These are phyloP conservation scores for Botryotinia narcissicola DNA, from an alignment of 2,329 filamentous ascomycete species.

Conservation along the genomic window DNA sequence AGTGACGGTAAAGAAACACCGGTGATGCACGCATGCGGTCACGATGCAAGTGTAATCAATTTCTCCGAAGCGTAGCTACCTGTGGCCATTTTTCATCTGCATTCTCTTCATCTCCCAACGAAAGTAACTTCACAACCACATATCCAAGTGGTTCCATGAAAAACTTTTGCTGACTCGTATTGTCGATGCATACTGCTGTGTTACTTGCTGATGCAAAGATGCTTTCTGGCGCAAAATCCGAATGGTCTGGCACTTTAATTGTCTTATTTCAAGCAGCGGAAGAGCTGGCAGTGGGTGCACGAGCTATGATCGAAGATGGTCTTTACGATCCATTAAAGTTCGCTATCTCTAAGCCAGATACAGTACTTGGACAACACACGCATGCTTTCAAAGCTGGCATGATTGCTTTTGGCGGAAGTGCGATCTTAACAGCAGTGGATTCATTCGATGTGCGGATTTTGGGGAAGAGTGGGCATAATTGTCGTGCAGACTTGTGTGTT, in stretches of 20 bases:
- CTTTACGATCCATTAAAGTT: constrained; percentile 42
- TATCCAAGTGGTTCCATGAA: no score
- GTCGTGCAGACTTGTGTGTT: constrained; percentile 43
- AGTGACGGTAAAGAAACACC: constrained; percentile 49
- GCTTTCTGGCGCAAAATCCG: constrained; percentile 44
- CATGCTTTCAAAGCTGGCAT: constrained; percentile 42
- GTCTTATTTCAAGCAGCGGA: constrained; percentile 67
- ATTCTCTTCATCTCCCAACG: no score
- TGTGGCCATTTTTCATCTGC: no score
- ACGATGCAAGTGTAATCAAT: constrained; percentile 43
- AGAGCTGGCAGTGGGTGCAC: constrained; percentile 61
- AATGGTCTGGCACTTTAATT: constrained; percentile 62
- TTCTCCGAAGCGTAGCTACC: no score
- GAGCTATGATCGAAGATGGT: constrained; percentile 60
- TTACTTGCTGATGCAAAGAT: constrained; percentile 55
- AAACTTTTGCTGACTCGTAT: no score
- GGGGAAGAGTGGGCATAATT: constrained; percentile 46
- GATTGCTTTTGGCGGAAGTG: constrained; percentile 39
- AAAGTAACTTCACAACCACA: no score
- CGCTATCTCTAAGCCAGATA: constrained; percentile 40
- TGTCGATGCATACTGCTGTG: constrained; percentile 54
- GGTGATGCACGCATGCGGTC: constrained; percentile 68
- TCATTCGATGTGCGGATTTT: constrained; percentile 40
- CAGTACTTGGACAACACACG: constrained; percentile 55
- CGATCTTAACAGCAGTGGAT: constrained; percentile 41